Percentiles rank a stretch among this genome's conserved stretches.
phyloP scores from a whole-genome alignment of 2,329 filamentous ascomycete genomes.

The Cercospora berteroae region DNA sequence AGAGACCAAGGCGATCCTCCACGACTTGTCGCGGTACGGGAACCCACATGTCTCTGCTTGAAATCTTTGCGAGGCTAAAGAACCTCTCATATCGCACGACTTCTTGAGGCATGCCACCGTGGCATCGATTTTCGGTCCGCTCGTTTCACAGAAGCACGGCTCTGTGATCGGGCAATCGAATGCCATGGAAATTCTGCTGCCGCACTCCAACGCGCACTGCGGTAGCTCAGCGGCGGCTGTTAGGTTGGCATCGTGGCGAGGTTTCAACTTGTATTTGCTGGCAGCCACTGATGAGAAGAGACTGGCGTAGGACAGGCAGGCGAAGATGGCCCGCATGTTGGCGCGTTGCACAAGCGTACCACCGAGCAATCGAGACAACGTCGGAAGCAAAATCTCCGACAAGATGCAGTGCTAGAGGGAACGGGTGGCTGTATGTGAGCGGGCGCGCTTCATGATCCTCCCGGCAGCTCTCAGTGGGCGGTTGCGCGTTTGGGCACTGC shows the following conservation, averaged over 20 bases:
- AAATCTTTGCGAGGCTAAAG: slow-evolving; percentile 3
- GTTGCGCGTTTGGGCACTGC: not conserved
- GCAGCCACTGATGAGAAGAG: not conserved
- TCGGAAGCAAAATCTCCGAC: not conserved
- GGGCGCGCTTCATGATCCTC: not conserved
- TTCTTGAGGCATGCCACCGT: not conserved
- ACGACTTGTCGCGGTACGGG: not conserved
- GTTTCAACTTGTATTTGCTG: not conserved
- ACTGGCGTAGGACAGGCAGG: not conserved
- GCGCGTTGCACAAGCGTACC: not conserved
- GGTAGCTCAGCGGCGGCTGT: not conserved
- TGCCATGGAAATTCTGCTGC: not conserved
- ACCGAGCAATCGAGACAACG: not conserved
- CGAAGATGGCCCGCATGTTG: not conserved
- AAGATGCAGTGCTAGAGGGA: not conserved
- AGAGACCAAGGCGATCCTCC: not conserved
- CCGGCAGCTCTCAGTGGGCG: not conserved
- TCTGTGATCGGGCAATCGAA: slow-evolving; percentile 3
- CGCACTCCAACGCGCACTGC: not conserved
- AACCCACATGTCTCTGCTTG: slow-evolving; percentile 3
- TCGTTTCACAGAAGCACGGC: slow-evolving; percentile 4
- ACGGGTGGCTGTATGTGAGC: not conserved
- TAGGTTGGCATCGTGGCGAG: not conserved
- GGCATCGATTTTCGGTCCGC: slow-evolving; percentile 3
- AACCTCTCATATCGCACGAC: not conserved